Evolutionary conservation across 768 basidiomycete genomes (phyloP).

Genomic region (Pleurotus giganteus): DNA sequence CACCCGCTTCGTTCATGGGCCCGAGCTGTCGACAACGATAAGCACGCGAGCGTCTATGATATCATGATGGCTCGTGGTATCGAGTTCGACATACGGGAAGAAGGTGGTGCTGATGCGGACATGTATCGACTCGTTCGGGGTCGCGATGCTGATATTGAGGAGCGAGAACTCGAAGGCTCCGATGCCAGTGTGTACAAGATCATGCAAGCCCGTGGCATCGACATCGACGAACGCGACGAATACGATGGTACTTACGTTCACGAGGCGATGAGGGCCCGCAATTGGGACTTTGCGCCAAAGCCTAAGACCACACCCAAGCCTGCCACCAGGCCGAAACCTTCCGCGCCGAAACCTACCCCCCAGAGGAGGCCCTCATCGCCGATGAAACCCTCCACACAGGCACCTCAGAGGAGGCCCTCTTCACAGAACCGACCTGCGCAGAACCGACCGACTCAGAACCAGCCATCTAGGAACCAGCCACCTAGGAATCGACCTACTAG

Average conservation of each 20-base stretch:
- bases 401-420: too few relatives aligned
- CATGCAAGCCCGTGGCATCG: background rate
- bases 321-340: background rate
- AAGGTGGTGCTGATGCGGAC: background rate
- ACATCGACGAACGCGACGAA: background rate
- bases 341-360: too few relatives aligned
- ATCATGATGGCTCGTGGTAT: too few relatives aligned
- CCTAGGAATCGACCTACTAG: too few relatives aligned
- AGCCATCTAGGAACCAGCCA: too few relatives aligned
- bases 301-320: background rate
- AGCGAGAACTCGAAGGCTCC: background rate
- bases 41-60: background rate
- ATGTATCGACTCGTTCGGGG: background rate
- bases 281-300: background rate
- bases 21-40: background rate
- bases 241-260: background rate
- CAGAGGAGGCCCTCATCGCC: too few relatives aligned
- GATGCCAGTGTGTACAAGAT: background rate
- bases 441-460: too few relatives aligned
- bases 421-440: too few relatives aligned
- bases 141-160: background rate
- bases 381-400: too few relatives aligned
- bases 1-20: background rate
- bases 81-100: background rate
- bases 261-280: background rate